phyloP scores from a whole-genome alignment of 192 early-diverging fungal genomes.

The Chytriomyces confervae region DNA sequence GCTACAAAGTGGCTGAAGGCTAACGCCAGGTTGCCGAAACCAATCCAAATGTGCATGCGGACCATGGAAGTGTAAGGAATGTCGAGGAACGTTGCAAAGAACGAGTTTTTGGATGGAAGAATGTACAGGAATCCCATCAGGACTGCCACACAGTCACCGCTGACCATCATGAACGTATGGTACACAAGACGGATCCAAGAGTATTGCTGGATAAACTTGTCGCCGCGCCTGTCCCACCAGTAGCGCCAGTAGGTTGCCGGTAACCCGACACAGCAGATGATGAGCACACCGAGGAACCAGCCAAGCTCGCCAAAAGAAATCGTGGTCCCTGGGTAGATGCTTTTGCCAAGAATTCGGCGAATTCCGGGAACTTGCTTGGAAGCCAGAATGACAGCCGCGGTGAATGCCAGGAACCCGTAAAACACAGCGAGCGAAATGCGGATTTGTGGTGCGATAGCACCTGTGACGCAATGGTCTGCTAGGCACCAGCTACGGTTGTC shows the following conservation, averaged over 20 bases:
- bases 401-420: slow-evolving; percentile 13
- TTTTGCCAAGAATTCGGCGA: neutral
- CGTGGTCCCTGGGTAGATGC: neutral
- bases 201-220: neutral
- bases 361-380: neutral
- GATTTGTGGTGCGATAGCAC: neutral
- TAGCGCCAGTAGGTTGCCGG: neutral
- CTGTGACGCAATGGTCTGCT: slow-evolving; percentile 16
- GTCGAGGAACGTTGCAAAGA: slow-evolving; percentile 30
- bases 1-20: slow-evolving; percentile 11
- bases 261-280: neutral
- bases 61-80: slow-evolving; percentile 37
- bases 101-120: slow-evolving; percentile 34
- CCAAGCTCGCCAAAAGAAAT: neutral
- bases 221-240: neutral
- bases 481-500: slow-evolving; percentile 75
- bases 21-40: slow-evolving; percentile 14
- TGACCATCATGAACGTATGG: slow-evolving; percentile 7
- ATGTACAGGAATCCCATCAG: slow-evolving; percentile 39
- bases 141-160: slow-evolving; percentile 28
- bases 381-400: neutral
- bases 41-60: slow-evolving; percentile 33
- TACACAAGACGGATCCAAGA: neutral
- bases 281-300: neutral
- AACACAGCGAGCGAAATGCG: slow-evolving; percentile 11